Conservation (phyloP, 108 stramenopile genomes). For the Mediolabrus comicus region DNA sequence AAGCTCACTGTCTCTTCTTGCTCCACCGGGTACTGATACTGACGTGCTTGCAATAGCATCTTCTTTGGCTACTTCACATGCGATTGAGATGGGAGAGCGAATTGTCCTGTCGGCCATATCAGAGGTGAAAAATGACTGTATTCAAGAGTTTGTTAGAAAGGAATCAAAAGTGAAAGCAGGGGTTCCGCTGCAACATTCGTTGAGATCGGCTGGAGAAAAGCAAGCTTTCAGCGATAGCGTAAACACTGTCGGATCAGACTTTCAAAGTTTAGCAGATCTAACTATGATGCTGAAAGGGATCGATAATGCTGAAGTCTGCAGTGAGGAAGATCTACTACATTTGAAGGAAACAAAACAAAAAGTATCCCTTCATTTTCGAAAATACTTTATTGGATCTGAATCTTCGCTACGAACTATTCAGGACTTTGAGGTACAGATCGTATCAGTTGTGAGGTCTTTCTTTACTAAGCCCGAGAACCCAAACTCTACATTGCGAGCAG, state of each 20-base stretch:
- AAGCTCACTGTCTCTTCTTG: slow-evolving; percentile 24
- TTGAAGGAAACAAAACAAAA: slow-evolving; percentile 9
- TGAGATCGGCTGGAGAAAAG: background rate
- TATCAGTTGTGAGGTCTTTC: slow-evolving; percentile 9
- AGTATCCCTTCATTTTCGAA: slow-evolving; percentile 9
- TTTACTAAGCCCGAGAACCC: background rate
- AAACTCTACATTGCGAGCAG: slow-evolving; percentile 3
- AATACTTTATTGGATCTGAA: slow-evolving; percentile 12
- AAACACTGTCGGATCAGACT: background rate
- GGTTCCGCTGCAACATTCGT: slow-evolving; percentile 14
- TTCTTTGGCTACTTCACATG: slow-evolving; percentile 35
- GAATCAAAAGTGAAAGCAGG: slow-evolving; percentile 27
- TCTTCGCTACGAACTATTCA: slow-evolving; percentile 1
- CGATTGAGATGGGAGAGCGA: slow-evolving; percentile 12
- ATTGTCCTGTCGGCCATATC: slow-evolving; percentile 20
- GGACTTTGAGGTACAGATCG: slow-evolving; percentile 19
- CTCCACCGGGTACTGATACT: slow-evolving; percentile 20
- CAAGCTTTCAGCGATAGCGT: background rate
- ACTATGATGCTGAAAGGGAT: slow-evolving; percentile 10
- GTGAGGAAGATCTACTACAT: background rate
- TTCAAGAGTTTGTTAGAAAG: slow-evolving; percentile 37
- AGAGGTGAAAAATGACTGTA: slow-evolving; percentile 29
- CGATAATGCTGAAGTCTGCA: background rate
- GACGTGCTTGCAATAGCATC: slow-evolving; percentile 37
- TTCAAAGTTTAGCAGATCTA: slow-evolving; percentile 21